Percentiles rank a stretch among this genome's conserved stretches.
Evolutionary conservation across 2,329 filamentous ascomycete species (phyloP).

Genomic region (Cryphonectria naterciae): DNA sequence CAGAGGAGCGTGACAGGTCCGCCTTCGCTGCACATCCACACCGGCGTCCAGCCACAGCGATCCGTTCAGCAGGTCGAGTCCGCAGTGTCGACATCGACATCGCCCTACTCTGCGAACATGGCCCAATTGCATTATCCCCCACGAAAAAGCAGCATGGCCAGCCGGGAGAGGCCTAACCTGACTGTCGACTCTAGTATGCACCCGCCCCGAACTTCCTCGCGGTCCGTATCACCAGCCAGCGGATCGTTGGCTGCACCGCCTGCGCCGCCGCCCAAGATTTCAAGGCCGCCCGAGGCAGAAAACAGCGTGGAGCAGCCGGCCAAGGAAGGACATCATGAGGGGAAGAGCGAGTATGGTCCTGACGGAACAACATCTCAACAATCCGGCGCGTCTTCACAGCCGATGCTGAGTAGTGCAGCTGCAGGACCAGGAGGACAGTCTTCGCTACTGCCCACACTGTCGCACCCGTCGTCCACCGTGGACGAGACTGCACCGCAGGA

Average conservation of each 20-base stretch:
- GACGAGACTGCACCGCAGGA: slow-evolving; percentile 28
- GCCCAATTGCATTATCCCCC: slow-evolving; percentile 55
- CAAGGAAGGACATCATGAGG: slow-evolving; percentile 62
- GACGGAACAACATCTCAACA: slow-evolving; percentile 43
- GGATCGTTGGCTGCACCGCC: slow-evolving; percentile 36
- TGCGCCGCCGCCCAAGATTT: slow-evolving; percentile 59
- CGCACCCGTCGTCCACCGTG: slow-evolving; percentile 12
- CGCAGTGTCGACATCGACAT: slow-evolving; percentile 12
- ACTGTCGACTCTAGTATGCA: slow-evolving; percentile 22
- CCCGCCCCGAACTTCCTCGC: slow-evolving; percentile 36
- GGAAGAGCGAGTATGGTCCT: slow-evolving; percentile 62
- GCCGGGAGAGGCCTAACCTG: slow-evolving; percentile 42
- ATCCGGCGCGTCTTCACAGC: slow-evolving; percentile 28
- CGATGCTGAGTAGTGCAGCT: slow-evolving; percentile 25
- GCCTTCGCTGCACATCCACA: slow-evolving; percentile 33
- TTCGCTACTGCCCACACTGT: slow-evolving; percentile 18
- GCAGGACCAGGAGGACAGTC: slow-evolving; percentile 2
- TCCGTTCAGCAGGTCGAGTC: slow-evolving; percentile 18
- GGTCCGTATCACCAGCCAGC: slow-evolving; percentile 44
- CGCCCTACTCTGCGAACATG: slow-evolving; percentile 18
- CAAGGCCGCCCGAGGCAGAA: slow-evolving; percentile 79
- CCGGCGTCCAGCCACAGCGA: slow-evolving; percentile 21
- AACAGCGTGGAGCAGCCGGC: slow-evolving; percentile 60
- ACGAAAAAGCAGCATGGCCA: slow-evolving; percentile 65
- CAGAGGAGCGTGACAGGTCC: slow-evolving; percentile 32